Conservation (phyloP, 345 rosid species). For the Lepidium didymum region DNA sequence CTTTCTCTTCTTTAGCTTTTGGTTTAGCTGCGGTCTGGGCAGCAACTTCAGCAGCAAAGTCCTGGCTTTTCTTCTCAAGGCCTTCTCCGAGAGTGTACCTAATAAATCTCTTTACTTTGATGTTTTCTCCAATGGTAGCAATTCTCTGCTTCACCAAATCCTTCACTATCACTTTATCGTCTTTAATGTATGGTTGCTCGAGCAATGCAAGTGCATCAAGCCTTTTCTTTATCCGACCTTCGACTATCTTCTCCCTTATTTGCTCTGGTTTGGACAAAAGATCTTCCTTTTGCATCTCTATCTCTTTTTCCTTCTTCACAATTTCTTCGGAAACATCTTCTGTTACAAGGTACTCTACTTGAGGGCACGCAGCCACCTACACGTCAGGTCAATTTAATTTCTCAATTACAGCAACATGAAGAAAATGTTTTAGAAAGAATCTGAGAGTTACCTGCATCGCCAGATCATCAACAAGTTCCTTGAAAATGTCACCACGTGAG, state of each 20-base stretch:
- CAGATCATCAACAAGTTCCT: slow-evolving; percentile 84
- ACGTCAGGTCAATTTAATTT: not conserved
- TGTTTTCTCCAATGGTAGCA: slow-evolving; percentile 90
- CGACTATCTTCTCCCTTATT: slow-evolving; percentile 79
- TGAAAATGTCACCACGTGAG: slow-evolving; percentile 90
- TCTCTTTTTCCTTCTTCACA: slow-evolving; percentile 75
- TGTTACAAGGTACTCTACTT: slow-evolving; percentile 68
- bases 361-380: slow-evolving; percentile 84
- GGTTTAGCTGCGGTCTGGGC: slow-evolving; percentile 80
- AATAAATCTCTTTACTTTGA: slow-evolving; percentile 78
- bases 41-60: slow-evolving; percentile 94
- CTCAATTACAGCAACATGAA: not conserved
- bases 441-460: slow-evolving; percentile 59
- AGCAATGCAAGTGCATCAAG: slow-evolving; percentile 84
- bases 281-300: slow-evolving; percentile 98
- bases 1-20: slow-evolving; percentile 39
- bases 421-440: not conserved
- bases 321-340: slow-evolving; percentile 82
- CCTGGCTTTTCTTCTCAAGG: slow-evolving; percentile 83
- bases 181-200: slow-evolving; percentile 90
- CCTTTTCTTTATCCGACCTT: slow-evolving; percentile 86
- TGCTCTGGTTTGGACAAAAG: slow-evolving; percentile 87
- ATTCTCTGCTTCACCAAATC: slow-evolving; percentile 88
- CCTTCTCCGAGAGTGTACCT: slow-evolving; percentile 94
- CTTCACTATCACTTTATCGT: slow-evolving; percentile 79